Evolutionary conservation across 129 eudicot species (phyloP).

Genomic region (Heracleum sosnowskyi): DNA sequence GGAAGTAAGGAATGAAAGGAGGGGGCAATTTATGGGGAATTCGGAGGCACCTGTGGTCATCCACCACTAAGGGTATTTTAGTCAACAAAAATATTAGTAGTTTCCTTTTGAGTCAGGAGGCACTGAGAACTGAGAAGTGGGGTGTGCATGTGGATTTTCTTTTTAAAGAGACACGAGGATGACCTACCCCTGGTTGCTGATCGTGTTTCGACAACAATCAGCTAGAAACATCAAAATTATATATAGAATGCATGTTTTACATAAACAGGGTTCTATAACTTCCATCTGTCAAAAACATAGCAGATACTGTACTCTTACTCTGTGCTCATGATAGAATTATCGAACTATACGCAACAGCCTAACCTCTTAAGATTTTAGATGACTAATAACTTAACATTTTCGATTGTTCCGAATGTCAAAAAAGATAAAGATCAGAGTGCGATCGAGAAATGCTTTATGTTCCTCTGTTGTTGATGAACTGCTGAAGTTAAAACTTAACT

Average conservation of each 20-base stretch:
- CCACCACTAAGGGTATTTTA: conserved; percentile 27
- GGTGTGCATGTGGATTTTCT: neutral
- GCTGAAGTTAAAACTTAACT: neutral
- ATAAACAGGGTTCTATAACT: neutral
- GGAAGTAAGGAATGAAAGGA: conserved; percentile 59
- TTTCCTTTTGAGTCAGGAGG: conserved; percentile 60
- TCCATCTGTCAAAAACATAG: neutral
- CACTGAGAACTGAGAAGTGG: conserved; percentile 43
- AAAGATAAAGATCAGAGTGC: neutral
- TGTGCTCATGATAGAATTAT: no score
- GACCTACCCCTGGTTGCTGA: neutral
- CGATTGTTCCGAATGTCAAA: no score
- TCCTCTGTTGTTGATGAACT: neutral
- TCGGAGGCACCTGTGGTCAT: conserved; percentile 20
- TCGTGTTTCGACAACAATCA: neutral
- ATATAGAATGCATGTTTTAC: neutral
- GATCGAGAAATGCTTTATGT: neutral
- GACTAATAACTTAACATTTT: neutral
- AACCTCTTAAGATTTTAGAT: neutral
- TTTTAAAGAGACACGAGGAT: neutral
- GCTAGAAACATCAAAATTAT: neutral
- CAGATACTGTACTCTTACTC: neutral
- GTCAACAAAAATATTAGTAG: conserved; percentile 21
- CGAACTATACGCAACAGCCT: no score
- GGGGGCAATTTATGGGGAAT: conserved; percentile 44